Evolutionary conservation across 1,284 basidiomycete species (phyloP).

Genomic region (Sporisorium iseilematis-ciliati): DNA sequence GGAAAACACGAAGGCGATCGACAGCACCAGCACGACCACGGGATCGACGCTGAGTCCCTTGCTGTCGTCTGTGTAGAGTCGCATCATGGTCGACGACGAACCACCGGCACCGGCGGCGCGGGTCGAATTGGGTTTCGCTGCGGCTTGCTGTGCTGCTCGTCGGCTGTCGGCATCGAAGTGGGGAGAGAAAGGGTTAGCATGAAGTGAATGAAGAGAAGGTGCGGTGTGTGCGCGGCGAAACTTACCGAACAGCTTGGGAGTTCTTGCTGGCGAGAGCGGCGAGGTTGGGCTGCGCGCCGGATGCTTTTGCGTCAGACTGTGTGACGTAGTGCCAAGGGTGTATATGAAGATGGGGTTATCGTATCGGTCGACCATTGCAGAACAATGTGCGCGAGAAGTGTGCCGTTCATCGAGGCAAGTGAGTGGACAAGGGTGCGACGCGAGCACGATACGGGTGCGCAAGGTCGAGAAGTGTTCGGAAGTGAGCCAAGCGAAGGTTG

Average conservation of each 20-base stretch:
- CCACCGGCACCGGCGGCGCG: constrained; percentile 95
- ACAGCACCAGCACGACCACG: constrained; percentile 95
- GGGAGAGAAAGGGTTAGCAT: not conserved
- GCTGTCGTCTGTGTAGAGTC: constrained; percentile 93
- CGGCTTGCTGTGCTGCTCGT: constrained; percentile 77
- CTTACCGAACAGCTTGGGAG: constrained; percentile 53
- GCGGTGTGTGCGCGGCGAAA: no score
- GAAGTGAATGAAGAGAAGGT: not conserved
- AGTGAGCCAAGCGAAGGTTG: not conserved
- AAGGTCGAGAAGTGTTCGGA: not conserved
- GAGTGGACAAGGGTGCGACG: no score
- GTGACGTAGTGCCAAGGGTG: not conserved
- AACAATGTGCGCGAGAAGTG: not conserved
- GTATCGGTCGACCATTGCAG: not conserved
- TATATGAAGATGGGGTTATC: not conserved
- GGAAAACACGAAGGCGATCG: constrained; percentile 96
- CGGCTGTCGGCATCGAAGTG: constrained; percentile 67
- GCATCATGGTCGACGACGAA: constrained; percentile 96
- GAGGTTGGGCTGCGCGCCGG: constrained; percentile 54
- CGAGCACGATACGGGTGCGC: not conserved
- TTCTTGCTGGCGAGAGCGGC: constrained; percentile 56
- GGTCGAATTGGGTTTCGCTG: constrained; percentile 84
- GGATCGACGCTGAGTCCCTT: constrained; percentile 98
- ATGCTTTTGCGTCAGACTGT: constrained; percentile 52
- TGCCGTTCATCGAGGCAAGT: not conserved